A percentile compares a stretch with the other conserved stretches of the same genome.
Conservation (phyloP, 805 yeast genomes). For the Wickerhamomyces tratensis region DNA sequence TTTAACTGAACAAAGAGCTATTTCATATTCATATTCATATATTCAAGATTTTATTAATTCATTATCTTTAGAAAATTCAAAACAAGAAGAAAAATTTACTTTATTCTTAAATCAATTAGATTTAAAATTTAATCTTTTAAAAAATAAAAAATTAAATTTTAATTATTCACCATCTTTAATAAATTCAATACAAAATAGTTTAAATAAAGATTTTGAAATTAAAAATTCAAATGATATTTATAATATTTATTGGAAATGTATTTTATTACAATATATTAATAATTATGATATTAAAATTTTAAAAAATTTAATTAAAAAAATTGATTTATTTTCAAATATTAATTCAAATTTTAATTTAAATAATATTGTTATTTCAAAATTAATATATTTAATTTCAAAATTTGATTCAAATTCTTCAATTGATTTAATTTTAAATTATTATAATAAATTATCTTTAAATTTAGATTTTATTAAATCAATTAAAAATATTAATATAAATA, state of each 20-base stretch:
- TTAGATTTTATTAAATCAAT: constrained; percentile 6
- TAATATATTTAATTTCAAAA: constrained; percentile 6
- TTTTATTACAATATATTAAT: constrained; percentile 29
- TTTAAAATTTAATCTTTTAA: constrained; percentile 5
- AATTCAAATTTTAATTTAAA: constrained; percentile 6
- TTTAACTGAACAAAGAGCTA: constrained; percentile 32
- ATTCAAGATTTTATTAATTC: constrained; percentile 38
- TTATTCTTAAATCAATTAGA: constrained; percentile 31
- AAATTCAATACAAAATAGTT: too few species aligned
- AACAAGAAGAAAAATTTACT: constrained; percentile 25
- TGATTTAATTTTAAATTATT: too few species aligned
- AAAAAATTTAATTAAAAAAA: neutral
- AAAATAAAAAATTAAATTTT: constrained; percentile 5
- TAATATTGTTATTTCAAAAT: constrained; percentile 7
- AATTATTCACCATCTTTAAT: constrained; percentile 8
- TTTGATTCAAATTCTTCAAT: too few species aligned
- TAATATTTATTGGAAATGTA: constrained; percentile 43
- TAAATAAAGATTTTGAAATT: neutral
- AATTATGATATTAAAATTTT: constrained; percentile 14
- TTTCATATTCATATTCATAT: constrained; percentile 32
- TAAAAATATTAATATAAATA: too few species aligned
- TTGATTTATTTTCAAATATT: neutral
- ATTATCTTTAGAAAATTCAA: constrained; percentile 23
- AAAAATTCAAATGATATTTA: constrained; percentile 13
- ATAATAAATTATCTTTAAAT: constrained; percentile 12